Percentiles rank a stretch among this genome's conserved stretches.
Evolutionary conservation across 2,329 filamentous ascomycete species (phyloP).

Genomic region (Plectosphaerella cucumerina): DNA sequence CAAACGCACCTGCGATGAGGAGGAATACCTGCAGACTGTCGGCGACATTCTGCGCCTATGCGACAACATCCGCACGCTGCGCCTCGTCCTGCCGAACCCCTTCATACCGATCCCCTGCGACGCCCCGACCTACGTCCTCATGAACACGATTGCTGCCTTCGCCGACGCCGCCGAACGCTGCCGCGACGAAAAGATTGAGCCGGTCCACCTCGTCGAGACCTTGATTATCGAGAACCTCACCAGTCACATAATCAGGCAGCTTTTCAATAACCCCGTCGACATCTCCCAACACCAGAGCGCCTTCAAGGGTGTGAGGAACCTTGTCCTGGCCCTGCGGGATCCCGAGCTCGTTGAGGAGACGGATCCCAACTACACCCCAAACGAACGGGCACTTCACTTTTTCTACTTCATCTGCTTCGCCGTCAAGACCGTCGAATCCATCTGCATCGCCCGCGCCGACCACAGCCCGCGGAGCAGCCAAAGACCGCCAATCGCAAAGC

Average conservation of each 20-base stretch:
- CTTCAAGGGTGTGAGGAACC: conserved; percentile 35
- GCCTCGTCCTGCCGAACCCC: conserved; percentile 48
- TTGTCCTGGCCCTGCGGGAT: conserved; percentile 42
- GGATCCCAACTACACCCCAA: conserved; percentile 4
- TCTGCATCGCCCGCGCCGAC: conserved; percentile 44
- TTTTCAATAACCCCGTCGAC: conserved; percentile 49
- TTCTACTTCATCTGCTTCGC: conserved; percentile 47
- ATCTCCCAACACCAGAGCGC: conserved; percentile 42
- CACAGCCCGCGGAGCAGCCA: conserved; percentile 32
- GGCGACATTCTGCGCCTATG: conserved; percentile 39
- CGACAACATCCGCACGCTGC: conserved; percentile 39
- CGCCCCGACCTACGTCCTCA: conserved; percentile 46
- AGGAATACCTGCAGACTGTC: conserved; percentile 13
- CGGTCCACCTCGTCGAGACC: conserved; percentile 27
- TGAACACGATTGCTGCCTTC: conserved; percentile 46
- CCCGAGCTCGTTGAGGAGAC: conserved; percentile 30
- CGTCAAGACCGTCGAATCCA: conserved; percentile 31
- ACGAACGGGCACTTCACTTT: conserved; percentile 33
- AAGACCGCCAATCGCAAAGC: too few species aligned
- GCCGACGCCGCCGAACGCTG: conserved; percentile 34
- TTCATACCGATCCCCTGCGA: conserved; percentile 40
- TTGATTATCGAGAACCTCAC: conserved; percentile 47
- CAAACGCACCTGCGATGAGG: too few species aligned
- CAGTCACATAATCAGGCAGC: conserved; percentile 40
- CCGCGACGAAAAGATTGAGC: conserved; percentile 36